Base-by-base conservation (phyloP, 331 rosid species). In the Rosa hybrid region DNA sequence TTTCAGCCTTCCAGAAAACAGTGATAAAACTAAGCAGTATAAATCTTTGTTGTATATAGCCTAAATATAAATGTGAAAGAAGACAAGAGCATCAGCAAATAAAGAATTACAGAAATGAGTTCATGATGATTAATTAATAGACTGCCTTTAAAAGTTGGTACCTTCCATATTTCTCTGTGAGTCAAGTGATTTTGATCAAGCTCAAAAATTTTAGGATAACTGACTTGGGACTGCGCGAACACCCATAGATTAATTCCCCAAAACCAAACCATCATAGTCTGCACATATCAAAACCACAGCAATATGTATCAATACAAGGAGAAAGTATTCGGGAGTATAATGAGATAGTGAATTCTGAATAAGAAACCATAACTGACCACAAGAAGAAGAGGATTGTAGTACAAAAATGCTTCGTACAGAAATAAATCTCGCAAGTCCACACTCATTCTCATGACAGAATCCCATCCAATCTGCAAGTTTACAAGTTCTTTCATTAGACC, bases 381-480 rank as follows among this genome's bases (percentile, higher is more conserved):
- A 41, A 96, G 94, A 81, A 96, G 99, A 82, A 92, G 97, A 85
- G 98, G 98, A 83, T 96, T 96, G 77, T 93, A 96, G 84, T 96
- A 96, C 88, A 96, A 90, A 93, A 96, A 96, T 77, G 99, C 98
- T 83, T 96, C 99, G 0, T 96, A 96, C 60, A 96, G 84, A 87
- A 96, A 96, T 70, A 96, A 86, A 82, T 89, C 97, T 77, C 91
- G 91, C 85, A 91, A 84, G 90, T 96, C 97, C 45, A 78, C 97
- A 82, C 99, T 93, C 99, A 96, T 96, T 87, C 96, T 88, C 99
- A 96, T 96, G 54, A 96, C 99, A 71, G 99, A 93, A 84, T 90
- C 94, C 98, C 99, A 96, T 86, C 98, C 97, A 79, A 93, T 73
- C 99, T 96, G 89, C 86, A 89, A 69, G 62, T 68, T 83, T 80